Conservation (phyloP, 768 basidiomycete species). For the Gelatoporia subvermispora region DNA sequence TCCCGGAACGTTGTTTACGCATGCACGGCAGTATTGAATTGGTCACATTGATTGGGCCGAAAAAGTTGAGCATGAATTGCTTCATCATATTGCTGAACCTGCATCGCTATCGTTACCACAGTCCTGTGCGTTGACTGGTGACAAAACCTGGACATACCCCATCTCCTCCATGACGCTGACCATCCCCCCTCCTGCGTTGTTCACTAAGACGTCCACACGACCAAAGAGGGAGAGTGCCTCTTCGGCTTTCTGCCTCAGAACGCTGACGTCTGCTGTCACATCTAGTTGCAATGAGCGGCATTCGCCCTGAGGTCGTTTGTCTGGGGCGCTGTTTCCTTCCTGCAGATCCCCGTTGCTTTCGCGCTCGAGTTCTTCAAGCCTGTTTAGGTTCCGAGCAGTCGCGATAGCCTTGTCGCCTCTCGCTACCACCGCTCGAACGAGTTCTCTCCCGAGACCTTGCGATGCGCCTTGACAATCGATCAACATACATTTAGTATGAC, state of each 20-base stretch:
- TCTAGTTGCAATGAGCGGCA: slow-evolving; percentile 43
- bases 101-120: not conserved
- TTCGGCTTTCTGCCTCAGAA: slow-evolving; percentile 28
- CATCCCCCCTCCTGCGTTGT: slow-evolving; percentile 39
- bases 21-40: slow-evolving; percentile 36
- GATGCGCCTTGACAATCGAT: slow-evolving; percentile 1
- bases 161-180: slow-evolving; percentile 37
- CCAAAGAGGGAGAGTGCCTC: slow-evolving; percentile 25
- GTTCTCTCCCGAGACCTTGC: slow-evolving; percentile 1
- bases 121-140: not conserved
- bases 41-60: slow-evolving; percentile 35
- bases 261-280: slow-evolving; percentile 33
- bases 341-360: too few relatives aligned
- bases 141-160: slow-evolving; percentile 19
- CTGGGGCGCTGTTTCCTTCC: too few relatives aligned
- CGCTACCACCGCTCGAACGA: slow-evolving; percentile 7
- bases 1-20: slow-evolving; percentile 26
- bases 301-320: slow-evolving; percentile 13
- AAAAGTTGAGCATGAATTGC: slow-evolving; percentile 29
- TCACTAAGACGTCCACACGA: slow-evolving; percentile 33
- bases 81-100: not conserved
- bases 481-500: not conserved
- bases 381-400: slow-evolving; percentile 1
- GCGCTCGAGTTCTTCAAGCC: slow-evolving; percentile 1
- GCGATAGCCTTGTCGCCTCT: slow-evolving; percentile 21